Conservation (phyloP, 495 filamentous ascomycete species). For the Aspergillus ostianus region DNA sequence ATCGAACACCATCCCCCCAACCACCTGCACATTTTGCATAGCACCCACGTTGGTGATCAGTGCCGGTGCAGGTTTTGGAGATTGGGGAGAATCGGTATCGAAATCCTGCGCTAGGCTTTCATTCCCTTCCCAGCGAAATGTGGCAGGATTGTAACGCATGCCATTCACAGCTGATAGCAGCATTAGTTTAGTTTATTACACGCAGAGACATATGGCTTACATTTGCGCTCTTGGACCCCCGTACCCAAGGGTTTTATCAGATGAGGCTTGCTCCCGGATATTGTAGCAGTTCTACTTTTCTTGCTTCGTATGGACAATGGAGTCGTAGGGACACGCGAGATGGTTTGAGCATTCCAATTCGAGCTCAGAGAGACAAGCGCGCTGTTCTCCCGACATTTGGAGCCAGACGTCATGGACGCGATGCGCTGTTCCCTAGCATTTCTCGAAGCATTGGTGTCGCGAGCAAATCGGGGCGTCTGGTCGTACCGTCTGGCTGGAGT, state of each 20-base stretch:
- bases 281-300: constrained; percentile 49
- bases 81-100: constrained; percentile 52
- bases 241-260: constrained; percentile 70
- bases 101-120: constrained; percentile 79
- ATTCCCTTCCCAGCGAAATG: constrained; percentile 92
- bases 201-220: constrained; percentile 46
- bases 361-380: constrained; percentile 64
- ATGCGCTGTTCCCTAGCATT: constrained; percentile 86
- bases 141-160: constrained; percentile 88
- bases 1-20: constrained; percentile 96
- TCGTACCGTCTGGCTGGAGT: constrained; percentile 44
- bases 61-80: constrained; percentile 74
- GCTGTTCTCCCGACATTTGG: constrained; percentile 46
- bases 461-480: constrained; percentile 78
- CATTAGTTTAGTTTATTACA: constrained; percentile 13
- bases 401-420: constrained; percentile 44
- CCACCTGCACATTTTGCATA: constrained; percentile 76
- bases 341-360: constrained; percentile 77
- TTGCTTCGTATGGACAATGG: constrained; percentile 50
- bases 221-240: constrained; percentile 60
- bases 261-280: constrained; percentile 60
- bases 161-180: constrained; percentile 70
- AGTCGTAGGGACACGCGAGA: constrained; percentile 50
- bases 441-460: constrained; percentile 86
- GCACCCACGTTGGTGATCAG: constrained; percentile 85